phyloP scores from a whole-genome alignment of 176 grass and related monocot species.

The Otatea glauca region DNA sequence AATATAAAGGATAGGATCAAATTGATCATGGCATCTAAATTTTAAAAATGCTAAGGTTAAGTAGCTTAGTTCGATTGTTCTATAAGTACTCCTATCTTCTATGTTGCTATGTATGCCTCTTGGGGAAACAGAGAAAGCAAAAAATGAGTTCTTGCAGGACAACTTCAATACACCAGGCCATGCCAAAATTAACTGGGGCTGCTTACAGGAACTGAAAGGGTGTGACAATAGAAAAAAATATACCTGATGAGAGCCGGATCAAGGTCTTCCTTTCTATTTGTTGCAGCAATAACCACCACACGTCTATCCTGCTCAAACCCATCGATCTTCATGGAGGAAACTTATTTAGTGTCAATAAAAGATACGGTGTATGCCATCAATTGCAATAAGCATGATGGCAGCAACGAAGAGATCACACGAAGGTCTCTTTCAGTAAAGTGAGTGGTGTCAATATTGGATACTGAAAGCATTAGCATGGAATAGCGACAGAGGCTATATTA shows the following conservation, averaged over 20 bases:
- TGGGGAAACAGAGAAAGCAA: slow-evolving; percentile 10
- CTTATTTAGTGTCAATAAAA: slow-evolving; percentile 21
- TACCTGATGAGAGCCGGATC: slow-evolving; percentile 97
- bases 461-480: neutral
- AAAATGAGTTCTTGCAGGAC: neutral
- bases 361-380: neutral
- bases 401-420: slow-evolving; percentile 2
- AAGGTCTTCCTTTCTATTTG: slow-evolving; percentile 97
- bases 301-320: slow-evolving; percentile 89
- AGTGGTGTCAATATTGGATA: slow-evolving; percentile 28
- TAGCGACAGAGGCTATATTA: neutral
- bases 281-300: slow-evolving; percentile 93
- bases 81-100: neutral
- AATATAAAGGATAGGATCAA: slow-evolving; percentile 2
- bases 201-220: slow-evolving; percentile 32
- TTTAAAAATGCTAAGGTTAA: slow-evolving; percentile 34
- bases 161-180: slow-evolving; percentile 9
- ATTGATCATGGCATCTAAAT: neutral
- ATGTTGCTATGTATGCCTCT: neutral
- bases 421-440: neutral
- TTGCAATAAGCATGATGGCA: slow-evolving; percentile 24
- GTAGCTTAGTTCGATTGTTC: slow-evolving; percentile 26
- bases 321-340: slow-evolving; percentile 76
- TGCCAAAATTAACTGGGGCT: slow-evolving; percentile 25
- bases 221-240: slow-evolving; percentile 2